Evolutionary conservation across 192 early-diverging fungal species (phyloP).

Genomic region (Coemansia sp.): DNA sequence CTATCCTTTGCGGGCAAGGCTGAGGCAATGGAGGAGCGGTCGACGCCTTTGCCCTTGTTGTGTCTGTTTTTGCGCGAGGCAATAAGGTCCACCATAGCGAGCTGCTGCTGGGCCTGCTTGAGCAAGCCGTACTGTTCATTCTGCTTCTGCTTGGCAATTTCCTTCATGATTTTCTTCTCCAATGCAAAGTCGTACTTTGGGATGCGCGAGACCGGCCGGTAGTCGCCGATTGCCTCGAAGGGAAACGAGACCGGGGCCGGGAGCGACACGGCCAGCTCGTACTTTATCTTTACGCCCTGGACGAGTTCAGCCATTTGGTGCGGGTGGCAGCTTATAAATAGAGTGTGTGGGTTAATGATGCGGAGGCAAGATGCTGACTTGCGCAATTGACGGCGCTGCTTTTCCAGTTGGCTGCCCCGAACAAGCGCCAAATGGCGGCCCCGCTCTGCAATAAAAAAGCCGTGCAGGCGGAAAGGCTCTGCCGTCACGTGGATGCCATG

Average conservation of each 20-base stretch:
- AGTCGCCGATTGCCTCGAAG: constrained; percentile 51
- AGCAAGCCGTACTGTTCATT: constrained; percentile 44
- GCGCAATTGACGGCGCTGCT: no score
- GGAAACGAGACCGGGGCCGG: constrained; percentile 49
- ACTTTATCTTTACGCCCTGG: constrained; percentile 47
- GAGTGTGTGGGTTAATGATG: no score
- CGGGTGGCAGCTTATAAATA: no score
- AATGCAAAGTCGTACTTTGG: constrained; percentile 55
- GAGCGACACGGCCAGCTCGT: constrained; percentile 44
- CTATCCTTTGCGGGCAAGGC: constrained; percentile 5
- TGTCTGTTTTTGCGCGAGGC: constrained; percentile 47
- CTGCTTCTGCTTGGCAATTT: constrained; percentile 47
- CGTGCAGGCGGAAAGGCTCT: no score
- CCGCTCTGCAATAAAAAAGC: no score
- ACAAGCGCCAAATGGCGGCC: no score
- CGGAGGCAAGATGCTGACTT: no score
- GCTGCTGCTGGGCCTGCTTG: constrained; percentile 48
- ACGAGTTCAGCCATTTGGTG: constrained; percentile 38
- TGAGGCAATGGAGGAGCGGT: constrained; percentile 5
- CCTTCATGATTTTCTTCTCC: constrained; percentile 50
- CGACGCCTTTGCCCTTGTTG: constrained; percentile 48
- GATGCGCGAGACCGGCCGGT: constrained; percentile 40
- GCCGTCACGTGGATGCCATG: no score
- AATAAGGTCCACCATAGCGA: constrained; percentile 51
- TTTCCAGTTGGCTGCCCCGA: no score